Percentiles rank a stretch among this genome's conserved stretches.
Conservation (phyloP, 169 alveolate species). For the Plasmodium fragile region DNA sequence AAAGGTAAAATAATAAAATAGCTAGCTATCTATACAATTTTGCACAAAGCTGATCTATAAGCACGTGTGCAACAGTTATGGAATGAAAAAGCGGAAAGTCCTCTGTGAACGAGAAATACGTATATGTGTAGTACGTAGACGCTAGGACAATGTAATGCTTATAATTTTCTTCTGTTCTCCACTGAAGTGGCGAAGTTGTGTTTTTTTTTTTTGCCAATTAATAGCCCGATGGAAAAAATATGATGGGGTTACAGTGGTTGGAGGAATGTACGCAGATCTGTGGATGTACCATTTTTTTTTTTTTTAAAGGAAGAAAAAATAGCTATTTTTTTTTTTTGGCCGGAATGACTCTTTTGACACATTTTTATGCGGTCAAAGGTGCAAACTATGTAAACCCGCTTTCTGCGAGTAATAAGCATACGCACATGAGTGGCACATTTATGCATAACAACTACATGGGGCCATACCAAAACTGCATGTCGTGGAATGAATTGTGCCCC, state of each 20-base stretch:
- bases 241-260: neutral
- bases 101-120: neutral
- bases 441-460: constrained; percentile 1
- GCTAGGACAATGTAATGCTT: neutral
- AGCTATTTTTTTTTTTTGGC: neutral
- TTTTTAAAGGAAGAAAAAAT: neutral
- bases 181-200: neutral
- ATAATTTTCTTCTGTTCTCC: neutral
- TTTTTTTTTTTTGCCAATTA: neutral
- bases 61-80: neutral
- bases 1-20: no score
- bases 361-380: neutral
- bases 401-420: neutral
- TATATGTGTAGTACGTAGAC: neutral
- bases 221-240: neutral
- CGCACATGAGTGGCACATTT: neutral
- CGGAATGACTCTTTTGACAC: neutral
- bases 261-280: neutral
- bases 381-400: neutral
- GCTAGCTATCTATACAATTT: neutral
- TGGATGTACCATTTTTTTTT: neutral
- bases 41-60: neutral
- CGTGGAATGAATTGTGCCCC: neutral
- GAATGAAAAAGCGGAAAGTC: neutral
- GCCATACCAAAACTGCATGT: neutral